Base-by-base conservation (phyloP, 2,329 filamentous ascomycete species). In the Talaromyces sp. region DNA sequence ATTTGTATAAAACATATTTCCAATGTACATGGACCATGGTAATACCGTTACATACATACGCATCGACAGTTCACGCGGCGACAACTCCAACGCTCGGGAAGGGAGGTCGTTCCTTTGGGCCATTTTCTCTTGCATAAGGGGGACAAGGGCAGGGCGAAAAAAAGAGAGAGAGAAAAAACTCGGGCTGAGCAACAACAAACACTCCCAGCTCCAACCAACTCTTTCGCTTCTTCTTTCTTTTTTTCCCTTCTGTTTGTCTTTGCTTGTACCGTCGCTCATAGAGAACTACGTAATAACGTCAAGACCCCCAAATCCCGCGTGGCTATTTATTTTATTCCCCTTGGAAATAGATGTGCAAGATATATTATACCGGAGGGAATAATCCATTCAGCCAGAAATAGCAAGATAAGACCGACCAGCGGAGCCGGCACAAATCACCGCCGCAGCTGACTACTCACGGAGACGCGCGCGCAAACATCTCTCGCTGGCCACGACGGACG, bases 91-190 rank as follows among this genome's bases (percentile, higher is more conserved):
- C 33, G 33, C 5, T 4, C 15, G 15, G 33, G 15, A 36, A 39
- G 36, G 36, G 36, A 39, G 36, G 7, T 17, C n/a, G n/a, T 39
- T 8, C 17, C 36, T 39, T 39, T 39, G 5, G 15, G 36, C 36
- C 36, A 8, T 39, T 7, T 39, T n/a, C 22, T 39, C 36, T 39
- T 39, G 36, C 36, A 39, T 39, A 32, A 62, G 58, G 57, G 60
- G 39, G 60, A 33, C 64, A 60, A 62, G 60, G 32, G 30, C 11
- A 15, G 33, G 10, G 10, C 13, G 51, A 57, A 51, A 63, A 65
- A 22, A 15, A 25, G 17, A 54, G 33, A 27, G 19, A 49, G 53
- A 22, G 22, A 22, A 47, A 57, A 51, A 59, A 25, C 39, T 15
- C 54, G 27, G 32, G 17, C 28, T 42, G 44, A 59, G 56, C 42